Evolutionary conservation across 495 filamentous ascomycete species (phyloP).

Genomic region (Tuber brumale): DNA sequence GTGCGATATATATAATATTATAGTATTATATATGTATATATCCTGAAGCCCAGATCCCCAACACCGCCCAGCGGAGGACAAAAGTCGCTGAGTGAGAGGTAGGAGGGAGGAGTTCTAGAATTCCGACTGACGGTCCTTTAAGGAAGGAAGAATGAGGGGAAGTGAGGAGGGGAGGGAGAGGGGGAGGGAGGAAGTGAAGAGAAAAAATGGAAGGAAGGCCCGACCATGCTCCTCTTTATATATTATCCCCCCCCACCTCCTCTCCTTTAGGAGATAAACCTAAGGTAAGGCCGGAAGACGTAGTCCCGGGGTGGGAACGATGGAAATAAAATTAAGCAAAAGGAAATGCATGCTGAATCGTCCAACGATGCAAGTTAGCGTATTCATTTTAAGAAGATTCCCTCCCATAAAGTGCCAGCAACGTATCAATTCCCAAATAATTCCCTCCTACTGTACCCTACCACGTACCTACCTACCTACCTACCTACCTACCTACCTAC

Average conservation of each 20-base stretch:
- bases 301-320: background rate
- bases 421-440: slow-evolving; percentile 3
- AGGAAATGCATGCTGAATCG: background rate
- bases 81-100: background rate
- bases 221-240: background rate
- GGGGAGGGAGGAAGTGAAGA: background rate
- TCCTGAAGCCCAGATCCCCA: background rate
- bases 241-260: background rate
- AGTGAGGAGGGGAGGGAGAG: background rate
- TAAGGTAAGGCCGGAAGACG: background rate
- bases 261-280: background rate
- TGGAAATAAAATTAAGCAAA: background rate
- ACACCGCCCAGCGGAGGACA: background rate
- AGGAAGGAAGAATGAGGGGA: background rate
- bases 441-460: background rate
- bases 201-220: background rate
- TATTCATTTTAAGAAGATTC: background rate
- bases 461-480: background rate
- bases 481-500: background rate
- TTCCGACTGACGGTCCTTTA: background rate
- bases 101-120: background rate
- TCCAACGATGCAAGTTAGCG: background rate
- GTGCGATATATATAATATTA: background rate
- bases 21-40: background rate
- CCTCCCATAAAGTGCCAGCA: background rate